Evolutionary conservation across 148 eudicot genomes (phyloP), one percentile per base, ranked within the genome.

Genomic region (Rheum nobile): DNA sequence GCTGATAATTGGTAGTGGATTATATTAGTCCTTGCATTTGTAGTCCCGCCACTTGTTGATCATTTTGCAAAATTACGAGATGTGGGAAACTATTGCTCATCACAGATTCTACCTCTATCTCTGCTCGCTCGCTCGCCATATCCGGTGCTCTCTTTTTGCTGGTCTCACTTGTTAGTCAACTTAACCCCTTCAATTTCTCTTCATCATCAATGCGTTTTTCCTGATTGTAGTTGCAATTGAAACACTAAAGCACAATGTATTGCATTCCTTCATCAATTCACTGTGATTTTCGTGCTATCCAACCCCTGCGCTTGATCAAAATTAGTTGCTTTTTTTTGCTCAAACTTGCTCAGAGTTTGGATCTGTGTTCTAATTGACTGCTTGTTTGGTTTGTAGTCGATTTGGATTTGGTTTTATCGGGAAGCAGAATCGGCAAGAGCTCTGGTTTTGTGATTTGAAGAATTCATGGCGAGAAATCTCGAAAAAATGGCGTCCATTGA

Each of bases 401-500:
- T 28, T 57, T 34, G 41, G 12, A 31, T 65, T 65, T 32, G 39
- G 69, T 63, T 63, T 63, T 10, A 16, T 4, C 38, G 0, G 69
- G 8, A 41, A 65, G 39, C 38, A 37, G 21, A 65, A 29, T 65
- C 70, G 39, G 6, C 32, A 22, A 17, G 70, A 29, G 38, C 3
- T 32, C 22, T 21, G 21, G 19, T 65, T 65, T 26, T 32, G 67
- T 28, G 39, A 65, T 34, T 65, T 34, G 70, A 32, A 65, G 74
- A 5, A 26, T 24, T 14, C 54, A 85, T 85, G 87, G 75, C 85
- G 59, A 79, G 83, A 42, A 88, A 86, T 68, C n/a, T 90, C 12
- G 91, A 86, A 72, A 90, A 88, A 77, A 71, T 88, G 86, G 90
- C 90, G 37, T 90, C 92, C 22, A 88, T 90, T 65, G 96, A 90